Evolutionary conservation across 179 eudicot species (phyloP).

Genomic region (Carnegiea gigantea): DNA sequence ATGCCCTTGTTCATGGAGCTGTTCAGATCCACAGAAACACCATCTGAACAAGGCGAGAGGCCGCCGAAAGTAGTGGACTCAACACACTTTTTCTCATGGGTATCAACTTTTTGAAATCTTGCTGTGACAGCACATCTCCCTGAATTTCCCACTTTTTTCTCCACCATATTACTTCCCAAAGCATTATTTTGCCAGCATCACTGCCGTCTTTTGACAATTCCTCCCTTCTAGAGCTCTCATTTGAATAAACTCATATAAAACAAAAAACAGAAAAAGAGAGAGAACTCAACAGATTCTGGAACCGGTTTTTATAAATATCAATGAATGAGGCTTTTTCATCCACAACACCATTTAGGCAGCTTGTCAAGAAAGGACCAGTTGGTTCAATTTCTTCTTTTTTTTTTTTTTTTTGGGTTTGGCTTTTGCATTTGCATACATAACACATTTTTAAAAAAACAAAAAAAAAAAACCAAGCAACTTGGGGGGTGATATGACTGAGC

Average conservation of each 20-base stretch:
- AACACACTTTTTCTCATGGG: slow-evolving; percentile 51
- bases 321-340: not conserved
- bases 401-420: too few relatives aligned
- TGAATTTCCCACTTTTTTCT: slow-evolving; percentile 41
- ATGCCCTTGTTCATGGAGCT: slow-evolving; percentile 38
- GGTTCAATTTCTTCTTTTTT: too few relatives aligned
- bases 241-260: slow-evolving; percentile 6
- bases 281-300: not conserved
- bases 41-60: slow-evolving; percentile 34
- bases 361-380: not conserved
- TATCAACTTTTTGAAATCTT: slow-evolving; percentile 64
- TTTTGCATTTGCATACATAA: not conserved
- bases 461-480: not conserved
- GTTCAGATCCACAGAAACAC: slow-evolving; percentile 32
- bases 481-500: too few relatives aligned
- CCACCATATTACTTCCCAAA: slow-evolving; percentile 37
- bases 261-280: not conserved
- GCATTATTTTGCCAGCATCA: slow-evolving; percentile 38
- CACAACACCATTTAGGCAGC: not conserved
- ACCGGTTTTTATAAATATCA: not conserved
- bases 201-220: slow-evolving; percentile 33
- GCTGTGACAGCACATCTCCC: slow-evolving; percentile 51
- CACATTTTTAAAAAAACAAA: too few relatives aligned
- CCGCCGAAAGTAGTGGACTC: slow-evolving; percentile 32
- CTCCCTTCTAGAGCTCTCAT: slow-evolving; percentile 57